Evolutionary conservation across 2,329 filamentous ascomycete species (phyloP), one percentile per base, ranked within the genome.

Genomic region (Alternaria arborescens): DNA sequence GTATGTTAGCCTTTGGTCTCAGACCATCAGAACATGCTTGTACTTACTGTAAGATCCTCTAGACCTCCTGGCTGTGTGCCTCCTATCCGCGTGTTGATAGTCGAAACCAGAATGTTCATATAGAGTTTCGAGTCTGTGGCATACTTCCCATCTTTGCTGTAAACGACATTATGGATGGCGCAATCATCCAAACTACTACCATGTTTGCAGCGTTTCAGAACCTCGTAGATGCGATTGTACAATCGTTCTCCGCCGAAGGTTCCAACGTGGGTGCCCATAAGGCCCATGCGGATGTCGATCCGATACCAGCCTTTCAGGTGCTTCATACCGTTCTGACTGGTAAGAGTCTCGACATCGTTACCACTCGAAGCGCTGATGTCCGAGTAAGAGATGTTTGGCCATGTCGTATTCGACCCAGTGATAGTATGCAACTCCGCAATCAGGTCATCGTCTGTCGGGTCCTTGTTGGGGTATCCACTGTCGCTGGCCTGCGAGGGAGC

Each of bases 221-320:
- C 18, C 1, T 28, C 18, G 32, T 60, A 60, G 1, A 60, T 36
- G 40, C 57, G 57, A 10, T 51, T 38, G 32, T 56, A 60, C 30
- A 60, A 34, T 18, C 57, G 57, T 7, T 22, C 44, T 38, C 24
- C 34, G 4, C 30, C 44, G n/a, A 60, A 55, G 14, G 52, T 60
- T 26, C 57, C 57, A 14, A 28, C 26, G 38, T 60, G 52, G 12
- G 52, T 56, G 3, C 30, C 28, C 3, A 16, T 22, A 10, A 26
- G 10, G 30, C 57, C 52, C 6, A 60, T 22, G 4, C 57, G 57
- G 11, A 60, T 30, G 28, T 60, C 57, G 8, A 60, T 8, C 5
- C 30, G 44, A 20, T 60, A 60, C 38, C 53, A 55, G 14, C 40
- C 52, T 5, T 56, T 20, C 24, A 60, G 32, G 16, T 60, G 34